Percentiles rank a stretch among this genome's conserved stretches.
Conservation (phyloP, 352 stramenopile genomes). For the Peronospora tabacina region DNA sequence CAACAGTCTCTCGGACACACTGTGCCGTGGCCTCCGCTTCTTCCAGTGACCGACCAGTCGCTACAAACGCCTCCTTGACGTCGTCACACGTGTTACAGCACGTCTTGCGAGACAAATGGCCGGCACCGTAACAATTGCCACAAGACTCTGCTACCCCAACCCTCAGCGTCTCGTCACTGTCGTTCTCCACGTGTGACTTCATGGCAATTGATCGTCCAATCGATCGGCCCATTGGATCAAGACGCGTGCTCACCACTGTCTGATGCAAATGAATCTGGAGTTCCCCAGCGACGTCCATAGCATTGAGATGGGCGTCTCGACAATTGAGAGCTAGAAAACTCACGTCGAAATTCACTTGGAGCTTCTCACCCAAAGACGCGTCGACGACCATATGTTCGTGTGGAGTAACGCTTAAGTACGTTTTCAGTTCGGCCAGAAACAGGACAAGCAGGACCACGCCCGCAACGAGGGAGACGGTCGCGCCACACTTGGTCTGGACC, state of each 20-base stretch:
- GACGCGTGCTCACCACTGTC: constrained; percentile 89
- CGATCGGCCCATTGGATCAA: constrained; percentile 63
- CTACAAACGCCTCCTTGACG: constrained; percentile 78
- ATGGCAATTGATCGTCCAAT: constrained; percentile 55
- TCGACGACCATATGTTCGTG: constrained; percentile 95
- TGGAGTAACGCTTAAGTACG: constrained; percentile 72
- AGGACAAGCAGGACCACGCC: constrained; percentile 18
- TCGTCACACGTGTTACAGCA: constrained; percentile 84
- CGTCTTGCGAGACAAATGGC: constrained; percentile 51
- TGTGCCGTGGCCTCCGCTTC: constrained; percentile 74
- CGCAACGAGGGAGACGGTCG: constrained; percentile 30
- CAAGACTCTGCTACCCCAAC: no score
- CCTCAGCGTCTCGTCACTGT: constrained; percentile 37
- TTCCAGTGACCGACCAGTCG: constrained; percentile 60
- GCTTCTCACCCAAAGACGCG: constrained; percentile 89
- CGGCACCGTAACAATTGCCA: constrained; percentile 91
- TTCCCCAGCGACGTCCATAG: constrained; percentile 98
- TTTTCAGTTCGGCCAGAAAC: constrained; percentile 70
- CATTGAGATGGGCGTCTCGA: constrained; percentile 95
- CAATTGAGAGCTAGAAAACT: constrained; percentile 96
- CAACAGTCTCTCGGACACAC: constrained; percentile 57
- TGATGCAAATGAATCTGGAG: constrained; percentile 96
- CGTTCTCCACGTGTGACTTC: constrained; percentile 22
- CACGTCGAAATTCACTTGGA: constrained; percentile 96
- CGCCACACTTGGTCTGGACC: constrained; percentile 91